A percentile compares a stretch with the other conserved stretches of the same genome.
Conservation (phyloP, 23 red algal genomes). For the Gracilaria caudata region DNA sequence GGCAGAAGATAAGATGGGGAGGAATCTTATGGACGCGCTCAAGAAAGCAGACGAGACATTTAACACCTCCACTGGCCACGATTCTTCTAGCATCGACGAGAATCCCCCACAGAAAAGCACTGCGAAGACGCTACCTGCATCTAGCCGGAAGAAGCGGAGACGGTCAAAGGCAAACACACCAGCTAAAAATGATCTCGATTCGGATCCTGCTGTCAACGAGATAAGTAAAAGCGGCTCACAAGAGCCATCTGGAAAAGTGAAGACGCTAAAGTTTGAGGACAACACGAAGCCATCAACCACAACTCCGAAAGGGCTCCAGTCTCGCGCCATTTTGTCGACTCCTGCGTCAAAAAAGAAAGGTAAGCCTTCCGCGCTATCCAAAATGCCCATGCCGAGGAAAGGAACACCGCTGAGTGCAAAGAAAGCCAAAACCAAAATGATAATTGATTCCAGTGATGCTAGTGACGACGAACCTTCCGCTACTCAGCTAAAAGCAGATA, state of each 20-base stretch:
- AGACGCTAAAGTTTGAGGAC: background rate
- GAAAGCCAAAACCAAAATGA: background rate
- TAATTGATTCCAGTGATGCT: background rate
- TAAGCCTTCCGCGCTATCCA: background rate
- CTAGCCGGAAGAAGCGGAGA: conserved; percentile 11
- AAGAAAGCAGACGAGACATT: conserved; percentile 41
- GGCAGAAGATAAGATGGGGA: conserved; percentile 6
- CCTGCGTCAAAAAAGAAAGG: background rate
- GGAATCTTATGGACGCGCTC: conserved; percentile 27
- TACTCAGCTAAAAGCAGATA: conserved; percentile 38
- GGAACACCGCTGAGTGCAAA: conserved; percentile 28
- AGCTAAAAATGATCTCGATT: background rate
- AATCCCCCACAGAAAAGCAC: background rate
- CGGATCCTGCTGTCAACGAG: background rate
- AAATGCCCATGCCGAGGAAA: conserved; percentile 9
- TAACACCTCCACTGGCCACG: background rate
- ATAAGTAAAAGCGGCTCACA: background rate
- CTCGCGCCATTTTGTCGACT: background rate
- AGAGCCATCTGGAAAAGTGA: background rate
- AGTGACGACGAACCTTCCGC: conserved; percentile 24
- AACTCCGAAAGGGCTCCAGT: background rate
- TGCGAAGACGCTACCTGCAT: background rate
- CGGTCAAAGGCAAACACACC: background rate
- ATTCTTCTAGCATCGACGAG: conserved; percentile 37
- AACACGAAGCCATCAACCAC: background rate